Base-by-base conservation (phyloP, 2,329 filamentous ascomycete genomes). In the Venturia carpophila region DNA sequence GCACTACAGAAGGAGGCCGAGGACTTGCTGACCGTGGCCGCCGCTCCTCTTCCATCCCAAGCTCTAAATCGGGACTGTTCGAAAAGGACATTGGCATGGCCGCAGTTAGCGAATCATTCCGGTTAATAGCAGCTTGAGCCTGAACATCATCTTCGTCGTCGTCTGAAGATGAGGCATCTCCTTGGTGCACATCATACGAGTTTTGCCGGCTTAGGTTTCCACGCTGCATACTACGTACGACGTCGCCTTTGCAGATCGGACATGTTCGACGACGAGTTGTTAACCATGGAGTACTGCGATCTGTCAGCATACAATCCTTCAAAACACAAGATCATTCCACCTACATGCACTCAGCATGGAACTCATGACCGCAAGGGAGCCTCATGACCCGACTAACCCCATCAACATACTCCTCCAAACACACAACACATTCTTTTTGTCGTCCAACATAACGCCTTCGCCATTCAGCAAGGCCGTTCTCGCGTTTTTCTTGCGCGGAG, bases 291-390 rank as follows among this genome's bases (percentile, higher is more conserved):
- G 94, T 97, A 73, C 92, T 96, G 68, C 34, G 42, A 27, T 43
- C 39, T 15, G 67, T 71, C 71, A 71, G 62, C 43, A 58, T 62
- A 55, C 3, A 21, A 39, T 63, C 42, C 30, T n/a, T 65, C 11
- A 61, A 13, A 2, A 30, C 10, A 34, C 13, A 60, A 43, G n/a
- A 3, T 21, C 30, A 24, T 15, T 39, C n/a, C 27, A 89, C 92
- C 88, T 79, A 96, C 92, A 99, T 97, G 92, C 94, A 99, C 74
- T 96, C 92, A 37, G 83, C 93, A 75, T 99, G 94, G 76, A 97
- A 99, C 73, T 99, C 94, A 75, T 99, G 94, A 43, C 94, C 94
- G 76, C 94, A 99, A 10, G 94, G 94, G 66, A 99, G 79, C 73
- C 92, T 95, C 94, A 99, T 99, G 47, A 99, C 93, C 72, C 87